Conservation (phyloP, 2,329 filamentous ascomycete genomes). For the Elsinoe necatrix region DNA sequence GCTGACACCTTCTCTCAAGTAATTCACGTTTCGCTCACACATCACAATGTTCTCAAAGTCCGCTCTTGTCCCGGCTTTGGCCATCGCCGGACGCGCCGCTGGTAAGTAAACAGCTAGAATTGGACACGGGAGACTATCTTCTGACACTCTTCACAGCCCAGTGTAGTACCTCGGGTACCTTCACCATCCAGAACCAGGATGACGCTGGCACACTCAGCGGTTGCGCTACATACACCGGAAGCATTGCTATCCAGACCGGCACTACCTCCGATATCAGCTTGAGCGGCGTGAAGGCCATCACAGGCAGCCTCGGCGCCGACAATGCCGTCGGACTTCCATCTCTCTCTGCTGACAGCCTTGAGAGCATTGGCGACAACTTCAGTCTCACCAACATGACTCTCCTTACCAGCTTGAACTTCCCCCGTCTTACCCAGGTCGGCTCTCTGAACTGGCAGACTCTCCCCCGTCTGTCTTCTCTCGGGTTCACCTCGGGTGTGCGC, state of each 20-base stretch:
- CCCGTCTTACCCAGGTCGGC: slow-evolving; percentile 55
- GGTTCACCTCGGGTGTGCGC: slow-evolving; percentile 57
- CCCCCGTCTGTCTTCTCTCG: slow-evolving; percentile 51
- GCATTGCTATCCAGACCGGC: slow-evolving; percentile 54
- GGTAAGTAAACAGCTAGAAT: slow-evolving; percentile 33
- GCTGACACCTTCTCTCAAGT: slow-evolving; percentile 1
- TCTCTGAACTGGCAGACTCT: slow-evolving; percentile 65
- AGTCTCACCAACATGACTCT: slow-evolving; percentile 58
- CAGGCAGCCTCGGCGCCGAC: slow-evolving; percentile 44
- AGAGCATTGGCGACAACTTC: slow-evolving; percentile 62
- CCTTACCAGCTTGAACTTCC: slow-evolving; percentile 60
- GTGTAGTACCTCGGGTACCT: slow-evolving; percentile 40
- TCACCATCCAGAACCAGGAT: slow-evolving; percentile 52
- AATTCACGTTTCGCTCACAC: slow-evolving; percentile 9
- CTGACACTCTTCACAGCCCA: slow-evolving; percentile 20
- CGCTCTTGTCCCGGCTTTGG: slow-evolving; percentile 49
- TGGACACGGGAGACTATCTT: slow-evolving; percentile 1
- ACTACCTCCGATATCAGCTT: slow-evolving; percentile 54
- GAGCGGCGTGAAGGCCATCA: slow-evolving; percentile 53
- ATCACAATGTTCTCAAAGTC: slow-evolving; percentile 46
- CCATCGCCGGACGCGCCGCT: slow-evolving; percentile 43
- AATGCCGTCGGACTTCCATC: slow-evolving; percentile 54
- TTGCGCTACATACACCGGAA: slow-evolving; percentile 63
- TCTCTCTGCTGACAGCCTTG: slow-evolving; percentile 54
- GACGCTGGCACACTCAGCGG: slow-evolving; percentile 51